Conservation (phyloP, 148 eudicot species). For the Heliosperma pusillum region DNA sequence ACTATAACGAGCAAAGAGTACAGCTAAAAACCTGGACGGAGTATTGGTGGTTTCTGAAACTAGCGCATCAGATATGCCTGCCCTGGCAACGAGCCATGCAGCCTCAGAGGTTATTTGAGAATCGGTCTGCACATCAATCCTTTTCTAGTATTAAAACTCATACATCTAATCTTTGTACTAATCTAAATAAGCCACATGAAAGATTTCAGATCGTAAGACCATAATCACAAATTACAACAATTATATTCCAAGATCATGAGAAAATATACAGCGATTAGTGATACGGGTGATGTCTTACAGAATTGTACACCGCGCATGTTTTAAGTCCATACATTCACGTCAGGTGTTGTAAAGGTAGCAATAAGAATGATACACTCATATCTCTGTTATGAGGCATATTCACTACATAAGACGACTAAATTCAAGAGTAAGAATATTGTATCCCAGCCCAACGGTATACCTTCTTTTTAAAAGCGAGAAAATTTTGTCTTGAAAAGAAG, state of each 20-base stretch:
- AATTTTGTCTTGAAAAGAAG: too few species aligned
- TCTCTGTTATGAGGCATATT: neutral
- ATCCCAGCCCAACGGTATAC: neutral
- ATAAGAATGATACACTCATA: neutral
- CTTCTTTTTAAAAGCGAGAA: too few species aligned
- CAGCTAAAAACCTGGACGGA: constrained; percentile 1
- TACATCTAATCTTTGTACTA: neutral
- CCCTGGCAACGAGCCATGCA: neutral
- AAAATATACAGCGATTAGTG: neutral
- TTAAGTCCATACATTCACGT: neutral
- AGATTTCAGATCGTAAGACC: neutral
- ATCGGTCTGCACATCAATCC: neutral
- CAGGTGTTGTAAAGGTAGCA: neutral
- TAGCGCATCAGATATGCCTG: constrained; percentile 1
- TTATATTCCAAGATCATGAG: neutral
- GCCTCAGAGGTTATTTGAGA: neutral
- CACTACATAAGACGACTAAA: neutral
- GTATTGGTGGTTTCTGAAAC: neutral
- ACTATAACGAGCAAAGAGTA: neutral
- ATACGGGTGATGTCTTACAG: neutral
- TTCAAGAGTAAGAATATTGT: neutral
- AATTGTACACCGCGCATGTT: neutral
- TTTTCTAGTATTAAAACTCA: neutral
- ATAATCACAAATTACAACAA: neutral
- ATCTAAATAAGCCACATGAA: neutral